phyloP scores from a whole-genome alignment of 2,329 filamentous ascomycete species.

The Dryadomyces sulphureus region DNA sequence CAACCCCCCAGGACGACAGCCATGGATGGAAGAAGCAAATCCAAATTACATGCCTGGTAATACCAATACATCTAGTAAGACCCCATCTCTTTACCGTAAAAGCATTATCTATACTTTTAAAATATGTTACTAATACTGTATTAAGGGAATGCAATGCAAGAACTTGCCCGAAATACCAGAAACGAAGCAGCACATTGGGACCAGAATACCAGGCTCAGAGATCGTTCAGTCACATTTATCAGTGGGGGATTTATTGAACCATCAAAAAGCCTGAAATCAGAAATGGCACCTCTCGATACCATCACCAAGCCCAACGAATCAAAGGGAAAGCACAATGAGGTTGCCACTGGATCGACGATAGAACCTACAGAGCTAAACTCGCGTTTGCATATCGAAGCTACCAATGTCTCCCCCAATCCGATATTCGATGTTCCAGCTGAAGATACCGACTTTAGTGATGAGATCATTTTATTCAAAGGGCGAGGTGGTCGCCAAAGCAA shows the following conservation, averaged over 20 bases:
- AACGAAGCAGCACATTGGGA: slow-evolving; percentile 27
- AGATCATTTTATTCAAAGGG: slow-evolving; percentile 52
- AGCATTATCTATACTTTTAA: no score
- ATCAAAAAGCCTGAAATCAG: slow-evolving; percentile 17
- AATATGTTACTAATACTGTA: not conserved
- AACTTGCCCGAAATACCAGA: slow-evolving; percentile 35
- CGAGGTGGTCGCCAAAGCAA: not conserved
- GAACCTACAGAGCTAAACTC: not conserved
- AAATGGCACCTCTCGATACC: not conserved
- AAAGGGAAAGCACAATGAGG: not conserved
- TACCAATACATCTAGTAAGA: no score
- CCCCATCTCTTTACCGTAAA: no score
- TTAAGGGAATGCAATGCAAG: slow-evolving; percentile 25
- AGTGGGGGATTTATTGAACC: slow-evolving; percentile 38
- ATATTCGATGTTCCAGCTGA: not conserved
- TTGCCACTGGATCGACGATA: not conserved
- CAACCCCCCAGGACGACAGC: not conserved
- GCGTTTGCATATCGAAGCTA: not conserved
- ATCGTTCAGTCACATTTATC: slow-evolving; percentile 35
- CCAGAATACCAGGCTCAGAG: slow-evolving; percentile 26
- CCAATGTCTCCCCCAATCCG: not conserved
- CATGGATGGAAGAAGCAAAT: not conserved
- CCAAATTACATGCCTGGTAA: not conserved
- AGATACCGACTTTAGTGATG: slow-evolving; percentile 49
- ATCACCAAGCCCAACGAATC: no score